Percentiles rank a stretch among this genome's conserved stretches.
Conservation (phyloP, 148 eudicot genomes). For the Oxyria digyna region DNA sequence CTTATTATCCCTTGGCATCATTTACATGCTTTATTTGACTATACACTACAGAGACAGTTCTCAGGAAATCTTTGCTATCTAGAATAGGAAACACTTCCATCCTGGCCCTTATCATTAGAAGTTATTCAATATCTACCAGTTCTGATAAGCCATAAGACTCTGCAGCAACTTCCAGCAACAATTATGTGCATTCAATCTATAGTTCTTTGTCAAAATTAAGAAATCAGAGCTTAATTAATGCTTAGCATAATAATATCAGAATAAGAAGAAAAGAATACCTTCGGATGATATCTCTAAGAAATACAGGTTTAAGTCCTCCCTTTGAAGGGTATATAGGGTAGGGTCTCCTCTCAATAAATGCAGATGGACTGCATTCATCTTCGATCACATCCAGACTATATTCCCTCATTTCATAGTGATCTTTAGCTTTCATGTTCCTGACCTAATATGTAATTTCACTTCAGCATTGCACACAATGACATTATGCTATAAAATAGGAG, state of each 20-base stretch:
- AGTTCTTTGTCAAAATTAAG: neutral
- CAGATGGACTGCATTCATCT: conserved; percentile 44
- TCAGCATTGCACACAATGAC: conserved; percentile 5
- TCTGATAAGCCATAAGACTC: neutral
- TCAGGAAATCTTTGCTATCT: neutral
- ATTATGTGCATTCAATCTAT: neutral
- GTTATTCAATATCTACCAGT: neutral
- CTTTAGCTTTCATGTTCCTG: conserved; percentile 39
- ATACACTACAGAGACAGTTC: neutral
- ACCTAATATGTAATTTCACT: conserved; percentile 33
- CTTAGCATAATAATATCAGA: neutral
- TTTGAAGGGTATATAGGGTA: conserved; percentile 86
- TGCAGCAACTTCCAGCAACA: neutral
- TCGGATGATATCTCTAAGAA: conserved; percentile 49
- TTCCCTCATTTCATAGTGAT: conserved; percentile 86
- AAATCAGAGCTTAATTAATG: neutral
- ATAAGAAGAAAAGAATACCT: conserved; percentile 31
- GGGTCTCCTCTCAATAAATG: conserved; percentile 43
- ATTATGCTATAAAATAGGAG: neutral
- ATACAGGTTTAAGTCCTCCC: conserved; percentile 62
- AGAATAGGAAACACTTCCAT: neutral
- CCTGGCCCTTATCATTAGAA: neutral
- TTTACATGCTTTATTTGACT: neutral
- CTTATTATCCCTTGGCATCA: neutral
- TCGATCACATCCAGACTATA: conserved; percentile 64